Percentiles rank a stretch among this genome's conserved stretches.
Conservation (phyloP, 768 basidiomycete species). For the Auricularia heimuer region DNA sequence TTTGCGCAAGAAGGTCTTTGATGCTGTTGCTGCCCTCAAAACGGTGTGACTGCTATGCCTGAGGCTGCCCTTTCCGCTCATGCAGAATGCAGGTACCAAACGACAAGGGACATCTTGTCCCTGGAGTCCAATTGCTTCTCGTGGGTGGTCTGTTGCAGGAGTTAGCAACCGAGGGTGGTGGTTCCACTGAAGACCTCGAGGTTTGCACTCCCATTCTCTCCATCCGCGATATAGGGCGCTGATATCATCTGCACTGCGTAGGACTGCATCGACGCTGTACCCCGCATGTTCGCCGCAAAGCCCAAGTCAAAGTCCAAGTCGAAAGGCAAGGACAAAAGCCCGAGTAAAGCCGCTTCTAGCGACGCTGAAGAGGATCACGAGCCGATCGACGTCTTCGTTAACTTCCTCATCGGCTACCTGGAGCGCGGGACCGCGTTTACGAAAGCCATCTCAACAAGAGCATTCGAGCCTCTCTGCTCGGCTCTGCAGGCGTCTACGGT, state of each 20-base stretch:
- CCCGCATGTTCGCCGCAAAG: constrained; percentile 36
- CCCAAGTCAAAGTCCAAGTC: constrained; percentile 3
- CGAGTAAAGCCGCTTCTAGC: constrained; percentile 16
- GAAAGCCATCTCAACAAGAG: constrained; percentile 69
- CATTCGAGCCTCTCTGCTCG: constrained; percentile 63
- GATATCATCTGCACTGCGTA: constrained; percentile 16
- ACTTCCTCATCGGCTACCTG: constrained; percentile 82
- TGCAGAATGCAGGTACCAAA: constrained; percentile 24
- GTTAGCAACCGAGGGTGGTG: constrained; percentile 50
- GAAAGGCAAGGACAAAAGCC: constrained; percentile 9
- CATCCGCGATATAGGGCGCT: too few relatives aligned
- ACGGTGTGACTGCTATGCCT: constrained; percentile 13
- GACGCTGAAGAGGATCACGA: constrained; percentile 35
- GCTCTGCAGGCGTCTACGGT: constrained; percentile 60
- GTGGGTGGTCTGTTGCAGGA: constrained; percentile 63
- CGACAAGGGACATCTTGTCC: constrained; percentile 42
- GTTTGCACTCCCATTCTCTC: constrained; percentile 24
- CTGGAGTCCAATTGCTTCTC: constrained; percentile 64
- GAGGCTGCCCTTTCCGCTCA: neutral
- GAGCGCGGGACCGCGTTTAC: constrained; percentile 76
- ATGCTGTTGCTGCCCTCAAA: constrained; percentile 17
- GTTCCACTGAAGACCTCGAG: constrained; percentile 47
- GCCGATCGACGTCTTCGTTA: constrained; percentile 78
- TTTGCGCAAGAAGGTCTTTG: constrained; percentile 35
- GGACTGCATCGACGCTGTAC: constrained; percentile 52